Evolutionary conservation across 2,329 filamentous ascomycete species (phyloP), one percentile per base, ranked within the genome.

Genomic region (Sclerotinia spermophila): DNA sequence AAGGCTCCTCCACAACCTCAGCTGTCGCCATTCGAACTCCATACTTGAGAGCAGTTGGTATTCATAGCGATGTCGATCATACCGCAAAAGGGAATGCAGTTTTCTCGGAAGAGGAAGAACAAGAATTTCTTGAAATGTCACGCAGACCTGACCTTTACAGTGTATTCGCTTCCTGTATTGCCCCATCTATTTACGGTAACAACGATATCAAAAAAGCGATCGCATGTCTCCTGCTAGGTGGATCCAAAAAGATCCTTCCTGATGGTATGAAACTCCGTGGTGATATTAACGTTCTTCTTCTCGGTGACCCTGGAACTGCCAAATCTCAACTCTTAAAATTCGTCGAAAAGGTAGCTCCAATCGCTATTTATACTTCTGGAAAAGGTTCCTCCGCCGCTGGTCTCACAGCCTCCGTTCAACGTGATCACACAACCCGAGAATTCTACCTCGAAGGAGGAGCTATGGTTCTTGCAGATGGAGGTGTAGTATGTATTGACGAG

Each of bases 361-460:
- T 98, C 73, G 95, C 96, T 53, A 97, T 99, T 76, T 99, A 99
- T 83, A 99, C 96, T 0, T 99, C 96, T 7, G 96, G 96, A 76
- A 99, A 99, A 82, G 96, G 96, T 75, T 98, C 96, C 1, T 98
- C 95, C 2, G 96, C 96, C 27, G 96, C 96, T 61, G 96, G 96
- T 94, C 84, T 99, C 74, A 99, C 96, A 27, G 96, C 96, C 0
- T 98, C 96, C 0, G 96, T 99, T 2, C 96, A 99, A 77, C 90
- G 96, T 71, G 96, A 99, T 78, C 90, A 92, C 21, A 92, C 90
- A 21, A 97, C 95, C 0, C 88, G 96, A 67, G 96, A 99, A 80
- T 99, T 99, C 81, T 99, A 98, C 78, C 89, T 99, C 0, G 96
- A 99, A 84, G 96, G 96, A 61, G 96, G 96, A 82, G 96, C 96